Conservation (phyloP, 2,329 filamentous ascomycete species). For the Fonsecaea erecta region DNA sequence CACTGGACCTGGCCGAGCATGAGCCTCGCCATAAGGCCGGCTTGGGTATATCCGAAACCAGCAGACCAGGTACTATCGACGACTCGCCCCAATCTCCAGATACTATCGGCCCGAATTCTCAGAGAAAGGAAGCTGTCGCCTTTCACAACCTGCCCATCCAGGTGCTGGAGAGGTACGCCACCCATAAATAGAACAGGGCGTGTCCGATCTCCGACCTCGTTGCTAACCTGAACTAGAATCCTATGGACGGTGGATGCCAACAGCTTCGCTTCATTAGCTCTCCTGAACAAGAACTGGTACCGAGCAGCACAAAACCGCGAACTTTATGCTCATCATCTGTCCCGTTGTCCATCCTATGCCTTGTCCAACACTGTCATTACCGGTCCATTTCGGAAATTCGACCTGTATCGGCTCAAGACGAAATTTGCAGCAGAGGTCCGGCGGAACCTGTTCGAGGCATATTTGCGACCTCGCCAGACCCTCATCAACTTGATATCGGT, state of each 20-base stretch:
- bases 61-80: constrained; percentile 10
- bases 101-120: constrained; percentile 9
- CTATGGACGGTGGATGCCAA: constrained; percentile 54
- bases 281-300: constrained; percentile 54
- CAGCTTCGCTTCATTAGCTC: constrained; percentile 52
- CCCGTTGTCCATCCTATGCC: constrained; percentile 50
- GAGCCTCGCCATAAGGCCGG: constrained; percentile 17
- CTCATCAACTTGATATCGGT: constrained; percentile 80
- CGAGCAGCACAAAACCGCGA: constrained; percentile 48
- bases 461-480: constrained; percentile 70
- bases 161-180: constrained; percentile 34
- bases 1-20: constrained; percentile 26
- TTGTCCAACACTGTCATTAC: constrained; percentile 44
- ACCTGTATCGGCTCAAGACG: constrained; percentile 64
- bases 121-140: constrained; percentile 15
- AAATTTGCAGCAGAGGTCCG: constrained; percentile 73
- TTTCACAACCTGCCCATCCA: constrained; percentile 34
- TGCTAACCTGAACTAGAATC: constrained; percentile 45
- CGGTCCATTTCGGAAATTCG: constrained; percentile 47
- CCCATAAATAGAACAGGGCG: not conserved
- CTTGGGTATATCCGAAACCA: constrained; percentile 17
- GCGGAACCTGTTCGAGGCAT: constrained; percentile 77
- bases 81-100: constrained; percentile 13
- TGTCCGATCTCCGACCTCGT: constrained; percentile 1
- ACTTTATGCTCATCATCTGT: constrained; percentile 54